Conservation (phyloP, 2,329 filamentous ascomycete species). For the Alternaria brassicicola region DNA sequence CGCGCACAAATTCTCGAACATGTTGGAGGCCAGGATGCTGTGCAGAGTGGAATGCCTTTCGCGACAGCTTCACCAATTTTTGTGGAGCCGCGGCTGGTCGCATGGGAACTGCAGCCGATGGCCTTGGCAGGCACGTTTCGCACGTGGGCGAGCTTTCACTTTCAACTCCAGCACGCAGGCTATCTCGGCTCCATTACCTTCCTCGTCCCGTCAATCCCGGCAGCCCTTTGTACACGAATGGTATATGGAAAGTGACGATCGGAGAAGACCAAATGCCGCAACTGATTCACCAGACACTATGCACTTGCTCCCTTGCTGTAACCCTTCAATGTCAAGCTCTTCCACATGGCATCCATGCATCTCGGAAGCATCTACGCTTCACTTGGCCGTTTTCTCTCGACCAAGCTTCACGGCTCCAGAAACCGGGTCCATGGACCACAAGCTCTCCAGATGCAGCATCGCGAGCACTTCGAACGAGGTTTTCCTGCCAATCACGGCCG, state of each 20-base stretch:
- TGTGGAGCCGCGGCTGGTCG: slow-evolving; percentile 21
- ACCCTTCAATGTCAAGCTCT: neutral
- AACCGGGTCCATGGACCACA: slow-evolving; percentile 3
- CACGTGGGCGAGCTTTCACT: neutral
- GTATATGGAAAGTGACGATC: no score
- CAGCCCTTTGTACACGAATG: no score
- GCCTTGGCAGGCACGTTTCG: slow-evolving; percentile 20
- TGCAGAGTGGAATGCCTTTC: neutral
- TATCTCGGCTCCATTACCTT: no score
- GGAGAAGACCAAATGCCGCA: neutral
- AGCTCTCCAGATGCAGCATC: neutral
- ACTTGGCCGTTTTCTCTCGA: neutral
- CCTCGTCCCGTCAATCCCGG: no score
- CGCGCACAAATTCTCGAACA: slow-evolving; percentile 93
- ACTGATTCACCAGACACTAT: neutral
- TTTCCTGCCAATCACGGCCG: slow-evolving; percentile 5
- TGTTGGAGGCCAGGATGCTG: slow-evolving; percentile 46
- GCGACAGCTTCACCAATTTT: slow-evolving; percentile 32
- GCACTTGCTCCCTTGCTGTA: neutral
- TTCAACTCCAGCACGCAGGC: neutral
- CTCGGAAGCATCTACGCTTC: neutral
- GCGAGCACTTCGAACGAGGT: neutral
- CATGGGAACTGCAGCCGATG: slow-evolving; percentile 25
- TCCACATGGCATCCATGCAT: no score
- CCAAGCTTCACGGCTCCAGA: neutral